Conservation (phyloP, 2,329 filamentous ascomycete genomes). For the Talaromyces islandicus region DNA sequence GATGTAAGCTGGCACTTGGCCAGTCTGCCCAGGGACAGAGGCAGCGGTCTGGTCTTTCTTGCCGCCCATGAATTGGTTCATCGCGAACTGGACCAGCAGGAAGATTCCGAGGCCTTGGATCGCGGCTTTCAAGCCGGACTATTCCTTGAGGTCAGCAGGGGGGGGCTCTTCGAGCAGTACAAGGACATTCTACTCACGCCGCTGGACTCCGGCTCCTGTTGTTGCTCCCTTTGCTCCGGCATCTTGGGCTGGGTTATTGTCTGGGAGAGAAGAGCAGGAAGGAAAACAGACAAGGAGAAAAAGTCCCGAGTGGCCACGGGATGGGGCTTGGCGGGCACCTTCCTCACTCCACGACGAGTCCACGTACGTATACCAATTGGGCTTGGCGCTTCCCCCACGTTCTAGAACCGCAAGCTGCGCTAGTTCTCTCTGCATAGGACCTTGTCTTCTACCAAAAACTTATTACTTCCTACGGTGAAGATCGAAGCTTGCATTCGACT, state of each 20-base stretch:
- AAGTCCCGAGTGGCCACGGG: conserved; percentile 1
- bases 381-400: conserved; percentile 6
- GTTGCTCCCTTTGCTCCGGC: conserved; percentile 34
- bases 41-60: conserved; percentile 24
- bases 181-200: conserved; percentile 1
- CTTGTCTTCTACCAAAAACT: not conserved
- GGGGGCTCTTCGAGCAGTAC: conserved; percentile 15
- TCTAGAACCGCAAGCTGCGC: not conserved
- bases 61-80: conserved; percentile 51
- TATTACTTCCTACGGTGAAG: not conserved
- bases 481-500: not conserved
- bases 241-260: conserved; percentile 20
- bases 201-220: conserved; percentile 25
- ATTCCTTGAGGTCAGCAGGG: conserved; percentile 9
- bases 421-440: not conserved
- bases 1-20: conserved; percentile 56
- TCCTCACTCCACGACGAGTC: too few relatives aligned
- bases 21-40: conserved; percentile 13
- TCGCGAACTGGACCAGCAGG: conserved; percentile 51
- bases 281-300: conserved; percentile 10
- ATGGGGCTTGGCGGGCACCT: not conserved
- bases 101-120: conserved; percentile 56
- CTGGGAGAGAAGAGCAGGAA: conserved; percentile 10
- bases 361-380: not conserved
- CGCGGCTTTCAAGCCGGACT: conserved; percentile 39